A percentile compares a stretch with the other conserved stretches of the same genome.
These are phyloP conservation scores for Leptographium wingfieldii DNA, from an alignment of 2,329 filamentous ascomycete genomes.

Conservation along the genomic window DNA sequence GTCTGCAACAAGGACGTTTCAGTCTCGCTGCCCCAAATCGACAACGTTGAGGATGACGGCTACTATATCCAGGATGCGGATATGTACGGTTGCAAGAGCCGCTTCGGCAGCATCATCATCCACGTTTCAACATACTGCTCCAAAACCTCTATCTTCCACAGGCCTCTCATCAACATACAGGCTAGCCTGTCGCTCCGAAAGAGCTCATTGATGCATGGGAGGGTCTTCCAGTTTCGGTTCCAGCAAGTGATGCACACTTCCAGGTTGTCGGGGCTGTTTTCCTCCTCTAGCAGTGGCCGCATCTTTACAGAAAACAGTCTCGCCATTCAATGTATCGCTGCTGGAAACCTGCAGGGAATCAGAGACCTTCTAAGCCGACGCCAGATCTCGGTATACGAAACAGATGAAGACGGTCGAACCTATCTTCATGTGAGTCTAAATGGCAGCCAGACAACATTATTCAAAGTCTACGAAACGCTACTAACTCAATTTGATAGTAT, in stretches of 20 bases:
- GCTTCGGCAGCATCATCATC: background rate
- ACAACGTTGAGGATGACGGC: background rate
- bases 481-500: background rate
- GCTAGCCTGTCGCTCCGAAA: background rate
- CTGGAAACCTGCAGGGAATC: background rate
- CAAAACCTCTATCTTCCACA: background rate
- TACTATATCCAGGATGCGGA: background rate
- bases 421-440: background rate
- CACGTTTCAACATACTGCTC: background rate
- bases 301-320: background rate
- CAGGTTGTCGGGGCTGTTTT: background rate
- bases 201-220: background rate
- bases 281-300: background rate
- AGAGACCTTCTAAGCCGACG: background rate
- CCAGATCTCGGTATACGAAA: background rate
- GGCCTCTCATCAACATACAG: background rate
- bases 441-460: background rate
- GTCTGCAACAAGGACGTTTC: background rate
- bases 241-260: background rate
- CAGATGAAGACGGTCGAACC: background rate
- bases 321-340: background rate
- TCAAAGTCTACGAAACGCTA: background rate
- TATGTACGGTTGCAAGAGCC: background rate
- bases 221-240: background rate
- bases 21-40: background rate